phyloP scores from a whole-genome alignment of 768 basidiomycete genomes.

The Lentinula boryana region DNA sequence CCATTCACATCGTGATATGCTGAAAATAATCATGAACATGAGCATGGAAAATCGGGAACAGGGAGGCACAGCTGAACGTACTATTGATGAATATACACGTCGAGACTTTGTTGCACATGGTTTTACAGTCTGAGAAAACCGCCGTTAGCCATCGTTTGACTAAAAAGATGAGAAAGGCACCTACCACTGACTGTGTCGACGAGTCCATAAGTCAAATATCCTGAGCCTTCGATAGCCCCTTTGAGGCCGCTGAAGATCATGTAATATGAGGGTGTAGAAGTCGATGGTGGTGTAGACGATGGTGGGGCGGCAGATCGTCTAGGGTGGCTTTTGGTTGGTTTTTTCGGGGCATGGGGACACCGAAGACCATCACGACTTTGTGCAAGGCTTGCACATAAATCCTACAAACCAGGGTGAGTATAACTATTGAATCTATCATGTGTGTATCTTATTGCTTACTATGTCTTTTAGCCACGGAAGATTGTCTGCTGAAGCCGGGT shows the following conservation, averaged over 20 bases:
- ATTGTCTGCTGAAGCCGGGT: not conserved
- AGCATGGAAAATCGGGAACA: not conserved
- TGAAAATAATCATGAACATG: not conserved
- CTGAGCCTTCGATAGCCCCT: slow-evolving; percentile 24
- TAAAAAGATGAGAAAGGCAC: not conserved
- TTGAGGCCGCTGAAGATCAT: slow-evolving; percentile 21
- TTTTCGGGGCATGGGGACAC: slow-evolving; percentile 10
- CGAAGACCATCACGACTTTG: slow-evolving; percentile 19
- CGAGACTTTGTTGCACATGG: slow-evolving; percentile 23
- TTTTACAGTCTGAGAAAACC: slow-evolving; percentile 20
- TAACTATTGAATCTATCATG: no score
- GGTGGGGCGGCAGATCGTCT: not conserved
- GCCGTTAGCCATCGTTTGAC: not conserved
- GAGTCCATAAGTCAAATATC: slow-evolving; percentile 29
- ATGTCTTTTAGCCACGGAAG: slow-evolving; percentile 4
- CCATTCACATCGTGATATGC: slow-evolving; percentile 32
- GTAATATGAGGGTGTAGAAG: slow-evolving; percentile 19
- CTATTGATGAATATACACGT: slow-evolving; percentile 28
- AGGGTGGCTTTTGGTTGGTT: not conserved
- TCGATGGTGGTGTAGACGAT: slow-evolving; percentile 13
- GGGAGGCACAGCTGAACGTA: slow-evolving; percentile 11
- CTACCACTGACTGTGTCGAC: slow-evolving; percentile 26
- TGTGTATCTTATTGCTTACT: not conserved
- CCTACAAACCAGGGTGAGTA: slow-evolving; percentile 1
- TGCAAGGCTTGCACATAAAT: slow-evolving; percentile 18